Evolutionary conservation across 1,139 yeast genomes (phyloP), one percentile per base, ranked within the genome.

Genomic region (Suhomyces atakaporum): DNA sequence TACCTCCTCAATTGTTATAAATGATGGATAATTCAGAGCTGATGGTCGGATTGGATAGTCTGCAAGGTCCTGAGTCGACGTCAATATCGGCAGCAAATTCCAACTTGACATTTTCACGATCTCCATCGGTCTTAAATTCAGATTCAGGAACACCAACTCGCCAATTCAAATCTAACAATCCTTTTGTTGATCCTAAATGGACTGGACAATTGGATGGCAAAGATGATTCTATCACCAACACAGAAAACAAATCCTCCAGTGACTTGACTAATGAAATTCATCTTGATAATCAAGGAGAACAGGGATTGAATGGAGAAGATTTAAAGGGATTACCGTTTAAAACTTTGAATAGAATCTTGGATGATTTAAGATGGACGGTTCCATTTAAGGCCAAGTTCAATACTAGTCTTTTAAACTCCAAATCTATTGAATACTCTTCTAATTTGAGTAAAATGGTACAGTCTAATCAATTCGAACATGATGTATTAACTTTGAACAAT

Each of bases 291-390:
- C 5, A 5, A 18, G 20, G 8, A 18, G 7, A 5, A 13, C 27
- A 14, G 12, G 27, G 27, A 12, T 13, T 25, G 5, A 3, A 2
- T 12, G 11, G 7, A 14, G 34, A 30, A n/a, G 38, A 35, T 10
- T 32, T 38, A 21, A 30, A 27, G 18, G 16, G 32, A 15, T 38
- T 37, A 34, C 70, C 78, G 4, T 79, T 76, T 58, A 84, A 84
- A 50, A 81, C 90, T 0, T 61, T 81, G 18, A 83, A 83, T 48
- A 63, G 92, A 35, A 66, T 84, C 20, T 48, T 83, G 19, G 88
- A 82, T 52, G 92, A 84, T 50, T 54, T 83, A 27, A 66, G 74
- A 47, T 73, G 75, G 71, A 52, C 73, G 38, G 33, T 62, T 29
- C 60, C 66, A 7, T 57, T 49, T 37, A 51, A 48, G 35, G 39